phyloP scores from a whole-genome alignment of 768 basidiomycete species.

The Suillus paluster region DNA sequence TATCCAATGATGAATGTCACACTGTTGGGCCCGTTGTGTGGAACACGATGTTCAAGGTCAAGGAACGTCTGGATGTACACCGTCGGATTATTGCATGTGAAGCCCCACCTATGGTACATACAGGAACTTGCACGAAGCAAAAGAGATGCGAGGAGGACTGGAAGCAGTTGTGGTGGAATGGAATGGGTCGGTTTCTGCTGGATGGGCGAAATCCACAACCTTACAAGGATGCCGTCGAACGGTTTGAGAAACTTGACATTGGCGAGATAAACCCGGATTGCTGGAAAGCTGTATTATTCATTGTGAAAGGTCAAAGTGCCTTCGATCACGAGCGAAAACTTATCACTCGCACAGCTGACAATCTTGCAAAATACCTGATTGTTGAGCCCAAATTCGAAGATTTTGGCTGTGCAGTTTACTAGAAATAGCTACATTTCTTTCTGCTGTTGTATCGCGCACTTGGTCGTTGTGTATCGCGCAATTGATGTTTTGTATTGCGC shows the following conservation, averaged over 20 bases:
- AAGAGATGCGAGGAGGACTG: too few relatives aligned
- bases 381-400: not conserved
- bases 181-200: too few relatives aligned
- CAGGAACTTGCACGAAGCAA: too few relatives aligned
- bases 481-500: too few relatives aligned
- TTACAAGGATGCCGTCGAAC: not conserved
- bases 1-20: not conserved
- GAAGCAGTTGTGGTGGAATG: too few relatives aligned
- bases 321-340: not conserved
- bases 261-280: not conserved
- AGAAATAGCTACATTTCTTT: not conserved
- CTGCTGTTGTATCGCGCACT: not conserved
- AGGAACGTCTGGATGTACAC: slow-evolving; percentile 5
- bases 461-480: not conserved
- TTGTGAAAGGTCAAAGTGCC: not conserved
- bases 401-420: not conserved
- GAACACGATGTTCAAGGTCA: not conserved
- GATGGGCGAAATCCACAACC: not conserved
- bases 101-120: too few relatives aligned
- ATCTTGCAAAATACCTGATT: not conserved
- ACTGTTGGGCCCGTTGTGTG: not conserved
- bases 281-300: not conserved
- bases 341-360: not conserved
- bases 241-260: not conserved
- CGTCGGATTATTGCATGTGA: slow-evolving; percentile 7